phyloP scores from a whole-genome alignment of 371 early-diverging fungal genomes.

The Lichtheimia corymbifera region DNA sequence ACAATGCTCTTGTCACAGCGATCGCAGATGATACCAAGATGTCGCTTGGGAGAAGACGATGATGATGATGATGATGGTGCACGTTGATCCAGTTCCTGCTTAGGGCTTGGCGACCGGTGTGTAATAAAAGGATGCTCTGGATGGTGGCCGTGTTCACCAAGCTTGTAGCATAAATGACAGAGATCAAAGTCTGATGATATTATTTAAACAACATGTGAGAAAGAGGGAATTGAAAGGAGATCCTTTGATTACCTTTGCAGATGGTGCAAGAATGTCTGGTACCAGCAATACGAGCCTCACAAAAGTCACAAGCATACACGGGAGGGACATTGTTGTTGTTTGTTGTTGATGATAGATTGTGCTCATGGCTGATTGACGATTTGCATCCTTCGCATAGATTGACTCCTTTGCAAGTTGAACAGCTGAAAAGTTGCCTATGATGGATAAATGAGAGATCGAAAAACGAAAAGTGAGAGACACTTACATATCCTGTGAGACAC shows the following conservation, averaged over 20 bases:
- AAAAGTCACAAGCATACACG: conserved; percentile 4
- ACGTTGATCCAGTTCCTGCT: background rate
- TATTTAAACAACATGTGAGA: background rate
- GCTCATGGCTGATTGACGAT: too few relatives aligned
- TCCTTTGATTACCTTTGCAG: conserved; percentile 8
- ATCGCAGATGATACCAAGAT: conserved; percentile 38
- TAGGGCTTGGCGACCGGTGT: background rate
- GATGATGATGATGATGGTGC: background rate
- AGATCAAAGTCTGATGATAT: conserved; percentile 10
- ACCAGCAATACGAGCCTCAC: conserved; percentile 1
- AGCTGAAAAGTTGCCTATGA: too few relatives aligned
- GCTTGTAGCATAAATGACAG: conserved; percentile 4
- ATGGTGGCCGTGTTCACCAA: conserved; percentile 1
- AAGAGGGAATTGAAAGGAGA: too few relatives aligned
- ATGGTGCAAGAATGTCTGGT: conserved; percentile 4
- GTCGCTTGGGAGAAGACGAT: background rate
- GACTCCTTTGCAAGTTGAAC: too few relatives aligned
- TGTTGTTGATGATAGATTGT: too few relatives aligned
- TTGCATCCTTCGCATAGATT: too few relatives aligned
- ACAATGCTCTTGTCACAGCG: conserved; percentile 37
- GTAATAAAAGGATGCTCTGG: conserved; percentile 6
- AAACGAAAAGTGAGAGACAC: too few relatives aligned
- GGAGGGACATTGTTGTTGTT: too few relatives aligned
- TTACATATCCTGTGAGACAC: too few relatives aligned
- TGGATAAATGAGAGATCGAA: too few relatives aligned